phyloP scores from a whole-genome alignment of 345 rosid species.

The Passiflora organensis region DNA sequence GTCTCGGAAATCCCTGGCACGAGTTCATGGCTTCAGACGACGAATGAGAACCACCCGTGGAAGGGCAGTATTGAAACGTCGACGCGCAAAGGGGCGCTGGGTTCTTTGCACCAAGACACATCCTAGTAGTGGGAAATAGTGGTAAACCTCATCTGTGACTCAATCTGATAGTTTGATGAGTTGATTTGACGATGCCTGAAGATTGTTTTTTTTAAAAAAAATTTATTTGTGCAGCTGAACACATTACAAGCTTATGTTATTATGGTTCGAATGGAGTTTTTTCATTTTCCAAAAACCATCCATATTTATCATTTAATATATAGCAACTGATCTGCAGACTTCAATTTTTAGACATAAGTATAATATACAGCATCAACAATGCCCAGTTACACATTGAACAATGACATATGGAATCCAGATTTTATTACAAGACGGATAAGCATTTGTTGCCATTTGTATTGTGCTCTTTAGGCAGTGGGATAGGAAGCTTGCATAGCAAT shows the following conservation, averaged over 20 bases:
- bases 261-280: neutral
- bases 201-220: too few relatives aligned
- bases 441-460: too few relatives aligned
- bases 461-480: constrained; percentile 23
- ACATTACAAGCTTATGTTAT: neutral
- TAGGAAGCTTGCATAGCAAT: constrained; percentile 25
- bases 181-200: constrained; percentile 3
- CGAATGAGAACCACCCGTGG: constrained; percentile 89
- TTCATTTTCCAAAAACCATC: neutral
- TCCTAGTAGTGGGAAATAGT: constrained; percentile 68
- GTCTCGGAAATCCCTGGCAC: constrained; percentile 86
- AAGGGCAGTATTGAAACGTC: constrained; percentile 72
- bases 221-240: constrained; percentile 7
- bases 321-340: too few relatives aligned
- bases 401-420: too few relatives aligned
- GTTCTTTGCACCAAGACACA: constrained; percentile 88
- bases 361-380: too few relatives aligned
- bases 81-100: constrained; percentile 89
- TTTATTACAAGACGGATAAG: too few relatives aligned
- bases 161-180: neutral
- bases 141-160: constrained; percentile 16
- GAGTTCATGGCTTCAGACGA: constrained; percentile 86
- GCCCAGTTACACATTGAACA: too few relatives aligned
- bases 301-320: too few relatives aligned
- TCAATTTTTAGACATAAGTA: too few relatives aligned